phyloP scores from a whole-genome alignment of 2,329 filamentous ascomycete species.

The Aspergillus aculeatinus region DNA sequence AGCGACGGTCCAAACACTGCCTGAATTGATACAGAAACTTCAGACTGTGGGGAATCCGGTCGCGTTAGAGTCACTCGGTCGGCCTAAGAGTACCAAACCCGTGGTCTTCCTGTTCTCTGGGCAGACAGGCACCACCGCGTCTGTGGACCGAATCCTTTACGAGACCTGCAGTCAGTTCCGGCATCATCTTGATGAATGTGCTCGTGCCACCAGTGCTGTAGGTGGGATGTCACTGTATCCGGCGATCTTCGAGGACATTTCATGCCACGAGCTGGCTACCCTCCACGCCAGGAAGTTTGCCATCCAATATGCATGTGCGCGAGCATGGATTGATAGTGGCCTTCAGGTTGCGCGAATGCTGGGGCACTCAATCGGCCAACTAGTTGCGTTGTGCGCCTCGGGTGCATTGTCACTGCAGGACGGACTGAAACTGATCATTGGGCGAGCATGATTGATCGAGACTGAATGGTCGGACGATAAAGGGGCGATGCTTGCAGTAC shows the following conservation, averaged over 20 bases:
- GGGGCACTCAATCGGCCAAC: constrained; percentile 42
- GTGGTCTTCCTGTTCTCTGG: no score
- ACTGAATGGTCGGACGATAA: constrained; percentile 33
- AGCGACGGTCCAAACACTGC: no score
- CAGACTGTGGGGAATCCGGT: no score
- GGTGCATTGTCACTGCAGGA: constrained; percentile 33
- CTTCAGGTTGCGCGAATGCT: constrained; percentile 33
- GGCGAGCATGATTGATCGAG: constrained; percentile 32
- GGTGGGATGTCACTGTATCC: constrained; percentile 37
- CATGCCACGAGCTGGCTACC: constrained; percentile 19
- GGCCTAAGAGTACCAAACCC: no score
- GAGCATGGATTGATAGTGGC: constrained; percentile 40
- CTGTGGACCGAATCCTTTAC: no score
- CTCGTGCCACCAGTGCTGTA: constrained; percentile 10
- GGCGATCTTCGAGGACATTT: constrained; percentile 24
- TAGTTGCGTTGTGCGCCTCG: constrained; percentile 37
- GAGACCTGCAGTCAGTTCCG: not conserved
- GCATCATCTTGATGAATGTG: constrained; percentile 31
- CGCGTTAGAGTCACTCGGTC: no score
- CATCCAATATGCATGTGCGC: constrained; percentile 40
- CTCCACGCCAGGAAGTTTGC: constrained; percentile 42
- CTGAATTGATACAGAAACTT: no score
- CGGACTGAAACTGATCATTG: constrained; percentile 25
- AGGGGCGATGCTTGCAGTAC: constrained; percentile 37
- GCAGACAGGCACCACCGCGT: no score